phyloP scores from a whole-genome alignment of 2,329 filamentous ascomycete species.

The Chaetothyriales sp. region DNA sequence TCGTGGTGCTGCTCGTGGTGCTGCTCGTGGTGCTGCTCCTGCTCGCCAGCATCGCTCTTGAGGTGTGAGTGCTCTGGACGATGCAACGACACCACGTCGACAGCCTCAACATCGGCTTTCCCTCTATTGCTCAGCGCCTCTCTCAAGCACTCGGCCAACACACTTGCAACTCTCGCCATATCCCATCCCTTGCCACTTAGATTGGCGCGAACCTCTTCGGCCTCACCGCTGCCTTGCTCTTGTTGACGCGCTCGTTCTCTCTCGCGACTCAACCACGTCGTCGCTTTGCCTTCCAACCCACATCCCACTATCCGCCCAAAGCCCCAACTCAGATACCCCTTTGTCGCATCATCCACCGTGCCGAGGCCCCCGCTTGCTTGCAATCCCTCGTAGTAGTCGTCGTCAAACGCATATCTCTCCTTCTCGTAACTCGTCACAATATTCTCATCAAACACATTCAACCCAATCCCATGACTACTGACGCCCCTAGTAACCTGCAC shows the following conservation, averaged over 20 bases:
- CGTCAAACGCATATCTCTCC: slow-evolving; percentile 25
- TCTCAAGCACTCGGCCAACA: slow-evolving; percentile 22
- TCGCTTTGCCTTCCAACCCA: slow-evolving; percentile 64
- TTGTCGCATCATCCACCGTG: slow-evolving; percentile 4
- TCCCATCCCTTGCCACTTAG: slow-evolving; percentile 20
- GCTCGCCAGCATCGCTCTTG: not conserved
- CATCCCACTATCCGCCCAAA: slow-evolving; percentile 70
- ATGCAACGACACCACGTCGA: slow-evolving; percentile 9
- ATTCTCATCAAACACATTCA: slow-evolving; percentile 42
- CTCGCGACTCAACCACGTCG: slow-evolving; percentile 58
- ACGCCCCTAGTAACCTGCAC: slow-evolving; percentile 81
- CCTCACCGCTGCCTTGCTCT: slow-evolving; percentile 1
- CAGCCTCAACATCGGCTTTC: slow-evolving; percentile 20
- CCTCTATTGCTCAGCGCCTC: slow-evolving; percentile 13
- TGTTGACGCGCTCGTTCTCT: slow-evolving; percentile 13
- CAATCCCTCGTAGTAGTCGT: not conserved
- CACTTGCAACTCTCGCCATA: slow-evolving; percentile 25
- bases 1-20: not conserved
- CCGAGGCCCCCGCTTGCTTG: slow-evolving; percentile 1
- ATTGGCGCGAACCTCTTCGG: slow-evolving; percentile 27
- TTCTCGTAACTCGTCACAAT: slow-evolving; percentile 42
- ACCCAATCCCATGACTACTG: slow-evolving; percentile 67
- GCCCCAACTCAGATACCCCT: slow-evolving; percentile 40
- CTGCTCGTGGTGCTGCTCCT: not conserved
- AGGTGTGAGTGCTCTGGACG: not conserved